A percentile compares a stretch with the other conserved stretches of the same genome.
Evolutionary conservation across 176 grass and related monocot species (phyloP).

Genomic region (Secale cereale): DNA sequence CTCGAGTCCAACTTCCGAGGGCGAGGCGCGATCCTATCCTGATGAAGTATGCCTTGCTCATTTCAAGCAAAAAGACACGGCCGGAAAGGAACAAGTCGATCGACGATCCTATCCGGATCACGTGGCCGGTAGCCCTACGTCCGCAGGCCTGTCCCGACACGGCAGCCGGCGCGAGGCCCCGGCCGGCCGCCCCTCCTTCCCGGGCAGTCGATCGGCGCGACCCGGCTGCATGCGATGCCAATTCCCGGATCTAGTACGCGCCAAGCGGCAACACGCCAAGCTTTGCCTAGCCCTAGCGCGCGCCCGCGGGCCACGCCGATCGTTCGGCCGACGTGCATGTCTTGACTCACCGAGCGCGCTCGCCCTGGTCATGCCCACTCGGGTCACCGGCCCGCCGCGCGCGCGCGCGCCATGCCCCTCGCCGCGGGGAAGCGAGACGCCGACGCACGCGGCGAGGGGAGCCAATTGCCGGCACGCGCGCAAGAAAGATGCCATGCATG

Average conservation of each 20-base stretch:
- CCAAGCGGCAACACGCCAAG: no score
- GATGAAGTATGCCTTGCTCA: neutral
- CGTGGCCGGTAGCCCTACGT: neutral
- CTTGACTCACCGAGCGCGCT: neutral
- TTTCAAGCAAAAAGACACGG: neutral
- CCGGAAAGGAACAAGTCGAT: neutral
- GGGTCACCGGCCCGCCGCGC: neutral
- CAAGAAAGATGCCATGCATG: neutral
- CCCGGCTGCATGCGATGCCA: slow-evolving; percentile 1
- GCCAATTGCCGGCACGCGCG: neutral
- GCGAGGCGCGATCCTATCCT: neutral
- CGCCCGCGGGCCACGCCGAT: no score
- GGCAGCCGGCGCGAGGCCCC: neutral
- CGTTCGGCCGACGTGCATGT: neutral
- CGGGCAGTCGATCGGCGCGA: neutral
- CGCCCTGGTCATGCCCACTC: neutral
- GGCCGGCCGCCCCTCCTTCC: neutral
- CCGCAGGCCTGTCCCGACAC: neutral
- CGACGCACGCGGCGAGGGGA: neutral
- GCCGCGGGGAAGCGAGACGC: neutral
- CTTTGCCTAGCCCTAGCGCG: no score
- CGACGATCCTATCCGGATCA: neutral
- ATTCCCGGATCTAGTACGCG: neutral
- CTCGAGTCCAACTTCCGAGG: neutral
- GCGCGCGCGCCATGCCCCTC: neutral